Evolutionary conservation across 495 filamentous ascomycete genomes (phyloP).

Genomic region (Thermothielavioides terrestris): DNA sequence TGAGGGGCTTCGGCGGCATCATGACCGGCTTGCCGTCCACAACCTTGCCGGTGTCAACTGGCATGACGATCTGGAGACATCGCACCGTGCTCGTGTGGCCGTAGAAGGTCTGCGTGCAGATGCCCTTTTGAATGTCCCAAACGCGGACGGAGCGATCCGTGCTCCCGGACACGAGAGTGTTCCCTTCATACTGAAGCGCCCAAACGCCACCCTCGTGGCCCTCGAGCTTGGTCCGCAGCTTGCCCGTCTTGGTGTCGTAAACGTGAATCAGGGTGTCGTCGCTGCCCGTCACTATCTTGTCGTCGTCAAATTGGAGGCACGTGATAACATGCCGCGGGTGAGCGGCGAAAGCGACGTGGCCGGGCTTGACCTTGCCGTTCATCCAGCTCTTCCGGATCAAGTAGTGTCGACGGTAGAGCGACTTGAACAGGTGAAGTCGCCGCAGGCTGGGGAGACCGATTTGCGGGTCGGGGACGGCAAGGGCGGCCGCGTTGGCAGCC

Average conservation of each 20-base stretch:
- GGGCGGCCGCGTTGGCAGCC: slow-evolving; percentile 70
- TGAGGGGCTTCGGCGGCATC: slow-evolving; percentile 86
- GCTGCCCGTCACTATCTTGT: slow-evolving; percentile 95
- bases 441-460: slow-evolving; percentile 70
- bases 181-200: slow-evolving; percentile 94
- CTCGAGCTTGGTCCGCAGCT: slow-evolving; percentile 67
- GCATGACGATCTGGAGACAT: slow-evolving; percentile 90
- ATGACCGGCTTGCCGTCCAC: slow-evolving; percentile 68
- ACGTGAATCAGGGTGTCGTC: slow-evolving; percentile 98
- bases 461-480: slow-evolving; percentile 72
- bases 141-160: slow-evolving; percentile 94
- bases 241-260: slow-evolving; percentile 94
- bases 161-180: slow-evolving; percentile 89
- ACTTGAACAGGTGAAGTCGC: slow-evolving; percentile 88
- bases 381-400: slow-evolving; percentile 90
- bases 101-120: slow-evolving; percentile 90
- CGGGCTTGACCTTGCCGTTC: slow-evolving; percentile 71
- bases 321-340: slow-evolving; percentile 96
- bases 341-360: slow-evolving; percentile 89
- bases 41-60: slow-evolving; percentile 62
- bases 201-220: slow-evolving; percentile 97
- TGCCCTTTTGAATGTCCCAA: slow-evolving; percentile 90
- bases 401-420: slow-evolving; percentile 85
- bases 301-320: slow-evolving; percentile 92
- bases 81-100: slow-evolving; percentile 96